Base-by-base conservation (phyloP, 306 rosid species). In the Lupinus albus region DNA sequence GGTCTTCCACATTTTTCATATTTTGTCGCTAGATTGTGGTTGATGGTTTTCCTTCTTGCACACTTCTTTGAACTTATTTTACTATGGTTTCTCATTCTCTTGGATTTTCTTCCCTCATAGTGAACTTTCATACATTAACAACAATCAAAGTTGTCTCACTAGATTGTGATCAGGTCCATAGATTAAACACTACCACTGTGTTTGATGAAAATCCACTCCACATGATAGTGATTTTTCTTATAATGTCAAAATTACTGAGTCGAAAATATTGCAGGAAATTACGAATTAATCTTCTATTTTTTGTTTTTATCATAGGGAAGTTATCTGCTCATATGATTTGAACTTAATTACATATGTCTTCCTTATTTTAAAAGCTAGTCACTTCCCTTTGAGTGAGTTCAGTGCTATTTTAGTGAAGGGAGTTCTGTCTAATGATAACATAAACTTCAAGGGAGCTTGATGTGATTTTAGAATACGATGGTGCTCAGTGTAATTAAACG, bases 41-140 rank as follows among this genome's bases (percentile, higher is more conserved):
- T 41, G 16, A 47, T 3, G 52, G 45, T 7, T 65, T 50, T 61
- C 16, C 42, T 64, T 35, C 46, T 15, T 39, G 11, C 49, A 14
- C 17, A 8, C 33, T 53, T 32, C 36, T 52, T 68, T 51, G 48
- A 53, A 62, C 47, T 75, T 35, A 48, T 55, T 62, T 38, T 75
- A 14, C 20, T 13, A 12, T 15, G 38, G 33, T 14, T 39, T 18
- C 15, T 30, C 25, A 49, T 50, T 13, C 44, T 71, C 15, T 15
- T 59, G 17, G 30, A 30, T 30, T 68, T 75, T 52, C 47, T 52
- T 70, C 61, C 16, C 64, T 39, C 1, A 38, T 38, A 38, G 44
- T 8, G 10, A 38, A 38, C 8, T 38, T 38, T 38, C 44, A 38
- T 4, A 33, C 38, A 33, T 33, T 5, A 33, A 33, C 3, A 38